Base-by-base conservation (phyloP, 352 stramenopile species). In the Peronospora farinosa region DNA sequence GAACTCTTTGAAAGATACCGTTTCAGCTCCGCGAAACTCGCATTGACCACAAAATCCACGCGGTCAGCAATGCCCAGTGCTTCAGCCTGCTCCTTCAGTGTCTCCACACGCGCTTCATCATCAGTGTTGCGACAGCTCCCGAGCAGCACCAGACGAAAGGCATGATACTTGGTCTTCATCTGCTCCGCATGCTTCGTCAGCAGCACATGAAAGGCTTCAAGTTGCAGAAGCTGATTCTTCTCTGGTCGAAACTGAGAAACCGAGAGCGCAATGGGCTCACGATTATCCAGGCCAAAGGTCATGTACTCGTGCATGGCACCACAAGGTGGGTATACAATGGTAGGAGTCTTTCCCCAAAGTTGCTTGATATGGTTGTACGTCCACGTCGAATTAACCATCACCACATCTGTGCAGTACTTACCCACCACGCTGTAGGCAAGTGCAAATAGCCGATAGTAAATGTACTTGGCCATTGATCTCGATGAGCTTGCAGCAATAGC, bases 331-430 rank as follows among this genome's bases (percentile, higher is more conserved):
- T 97, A 99, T 9, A 99, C 86, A 28, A 95, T 86, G 7, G 62
- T 82, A 33, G 63, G 79, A 13, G 47, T 16, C 19, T 63, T 66
- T 13, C 83, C 72, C 97, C 97, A 99, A 0, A 99, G 67, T 25
- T 79, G 67, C 42, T 83, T 57, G 46, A 99, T 93, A 64, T 99
- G 96, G 50, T 84, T 84, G 52, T 84, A 87, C 8, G 97, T 99
- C 97, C 97, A 99, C 33, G 85, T 95, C 2, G 95, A 98, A 76
- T 99, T 99, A 31, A 98, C 96, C 78, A 99, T 96, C 2, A 95
- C 90, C 1, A 98, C 64, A 15, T 93, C 72, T 1, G 78, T 80
- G 48, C 78, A 85, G 44, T 86, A 85, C 30, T 73, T 83, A 1
- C 96, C 96, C 10, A 88, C 75, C 0, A 95, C 48, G 7, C 86